Base-by-base conservation (phyloP, 1,284 basidiomycete species). In the Tilletia setariae region DNA sequence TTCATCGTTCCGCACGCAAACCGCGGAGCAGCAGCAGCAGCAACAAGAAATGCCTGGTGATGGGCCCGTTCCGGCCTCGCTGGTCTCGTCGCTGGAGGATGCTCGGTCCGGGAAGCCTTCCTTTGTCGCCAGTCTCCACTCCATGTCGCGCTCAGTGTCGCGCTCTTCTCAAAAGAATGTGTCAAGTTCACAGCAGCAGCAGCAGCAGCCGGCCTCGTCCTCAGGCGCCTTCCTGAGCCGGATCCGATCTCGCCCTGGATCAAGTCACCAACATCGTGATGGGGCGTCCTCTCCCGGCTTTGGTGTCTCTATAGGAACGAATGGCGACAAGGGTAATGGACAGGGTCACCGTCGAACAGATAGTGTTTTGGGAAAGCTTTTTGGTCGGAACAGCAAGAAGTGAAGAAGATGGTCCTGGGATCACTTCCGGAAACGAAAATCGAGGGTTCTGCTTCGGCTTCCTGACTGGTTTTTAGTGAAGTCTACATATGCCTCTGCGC, bases 301-400 rank as follows among this genome's bases (percentile, higher is more conserved):
- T 6, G 4, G 7, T n/a, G 19, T 16, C 19, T 49, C 46, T 6
- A 16, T 6, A 4, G 46, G 19, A 16, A 6, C 46, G 3, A 23
- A 49, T 16, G 21, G 21, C 7, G 46, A 23, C 4, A 23, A 19
- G 19, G 21, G 46, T 16, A 49, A 23, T 49, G 19, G 46, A 19
- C 46, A 32, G 30, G 15, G 28, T 19, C 56, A 40, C 35, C 51
- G 51, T 25, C 28, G 56, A 16, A 32, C 28, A 19, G 56, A 53
- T 16, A 61, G 56, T 30, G 56, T 61, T 0, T 30, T 61, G 9
- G 56, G 56, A 25, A 61, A 61, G 56, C 28, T 61, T 1, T 61
- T 61, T n/a, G 56, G 56, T 6, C 56, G 56, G 56, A 40, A 32
- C 30, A 61, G 32, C 28, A 61, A 61, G 56, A 30, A 61, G 2